These are phyloP conservation scores for Moesziomyces sp. DNA, from an alignment of 1,284 basidiomycete genomes.

Conservation along the genomic window DNA sequence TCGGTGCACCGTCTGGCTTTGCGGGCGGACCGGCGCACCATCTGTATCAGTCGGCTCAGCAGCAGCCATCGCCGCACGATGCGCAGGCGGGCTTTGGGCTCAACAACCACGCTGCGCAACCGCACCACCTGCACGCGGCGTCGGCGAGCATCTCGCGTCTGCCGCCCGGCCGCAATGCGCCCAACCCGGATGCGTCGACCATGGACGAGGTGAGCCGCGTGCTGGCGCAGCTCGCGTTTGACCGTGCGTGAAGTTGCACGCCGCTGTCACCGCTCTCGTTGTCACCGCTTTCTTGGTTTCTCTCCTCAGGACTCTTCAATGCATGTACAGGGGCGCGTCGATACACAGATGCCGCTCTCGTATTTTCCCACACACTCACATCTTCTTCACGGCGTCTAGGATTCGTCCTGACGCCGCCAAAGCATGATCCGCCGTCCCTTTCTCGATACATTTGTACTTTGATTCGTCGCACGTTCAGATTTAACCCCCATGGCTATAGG, in stretches of 20 bases:
- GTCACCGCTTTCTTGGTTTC: no score
- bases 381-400: no score
- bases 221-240: conserved; percentile 62
- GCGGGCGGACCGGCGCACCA: conserved; percentile 23
- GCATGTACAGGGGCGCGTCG: no score
- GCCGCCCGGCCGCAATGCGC: conserved; percentile 37
- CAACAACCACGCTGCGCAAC: conserved; percentile 21
- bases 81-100: conserved; percentile 11
- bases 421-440: no score
- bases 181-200: conserved; percentile 45
- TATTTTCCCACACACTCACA: no score
- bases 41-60: conserved; percentile 17
- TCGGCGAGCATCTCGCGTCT: conserved; percentile 55
- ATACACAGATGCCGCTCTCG: no score
- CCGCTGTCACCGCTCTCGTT: no score
- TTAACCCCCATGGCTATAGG: no score
- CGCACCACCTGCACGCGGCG: conserved; percentile 35
- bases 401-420: no score
- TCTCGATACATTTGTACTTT: no score
- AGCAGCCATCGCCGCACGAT: conserved; percentile 14
- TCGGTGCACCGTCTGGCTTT: conserved; percentile 21
- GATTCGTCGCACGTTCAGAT: no score
- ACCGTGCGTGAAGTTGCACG: conserved; percentile 28
- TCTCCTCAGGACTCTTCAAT: no score
- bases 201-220: conserved; percentile 65